Percentiles rank a stretch among this genome's conserved stretches.
These are phyloP conservation scores for Fusarium caatingaense DNA, from an alignment of 2,329 filamentous ascomycete species.

Conservation along the genomic window DNA sequence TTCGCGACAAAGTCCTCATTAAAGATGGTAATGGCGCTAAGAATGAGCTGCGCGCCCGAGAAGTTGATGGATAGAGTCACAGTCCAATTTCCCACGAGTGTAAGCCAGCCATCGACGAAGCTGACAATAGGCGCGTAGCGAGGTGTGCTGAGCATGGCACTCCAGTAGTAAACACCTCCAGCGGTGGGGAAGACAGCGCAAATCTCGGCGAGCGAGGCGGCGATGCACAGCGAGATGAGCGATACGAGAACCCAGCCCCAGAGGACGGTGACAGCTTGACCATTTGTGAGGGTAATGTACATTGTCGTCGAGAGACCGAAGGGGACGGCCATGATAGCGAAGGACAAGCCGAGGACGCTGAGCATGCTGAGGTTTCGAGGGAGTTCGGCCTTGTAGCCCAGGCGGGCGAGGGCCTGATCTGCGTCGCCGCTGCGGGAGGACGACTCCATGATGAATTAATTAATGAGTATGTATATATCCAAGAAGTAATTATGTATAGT, in stretches of 20 bases:
- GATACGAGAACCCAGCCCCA: slow-evolving; percentile 75
- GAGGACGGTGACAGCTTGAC: slow-evolving; percentile 77
- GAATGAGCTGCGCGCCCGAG: slow-evolving; percentile 74
- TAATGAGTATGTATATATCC: not conserved
- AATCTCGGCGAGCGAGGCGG: slow-evolving; percentile 78
- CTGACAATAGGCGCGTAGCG: slow-evolving; percentile 72
- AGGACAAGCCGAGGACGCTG: slow-evolving; percentile 61
- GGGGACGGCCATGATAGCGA: slow-evolving; percentile 64
- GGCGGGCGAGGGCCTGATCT: slow-evolving; percentile 58
- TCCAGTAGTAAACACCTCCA: slow-evolving; percentile 79
- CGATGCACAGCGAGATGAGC: slow-evolving; percentile 77
- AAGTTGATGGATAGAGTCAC: slow-evolving; percentile 78
- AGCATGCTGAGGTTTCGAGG: slow-evolving; percentile 63
- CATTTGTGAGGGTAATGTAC: slow-evolving; percentile 70
- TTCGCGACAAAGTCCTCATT: slow-evolving; percentile 68
- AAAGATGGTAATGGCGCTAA: slow-evolving; percentile 75
- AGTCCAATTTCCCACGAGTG: slow-evolving; percentile 77
- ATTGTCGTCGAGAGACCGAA: slow-evolving; percentile 63
- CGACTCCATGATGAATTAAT: slow-evolving; percentile 23
- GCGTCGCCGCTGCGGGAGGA: slow-evolving; percentile 45
- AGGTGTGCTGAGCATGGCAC: slow-evolving; percentile 71
- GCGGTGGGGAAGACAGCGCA: slow-evolving; percentile 72
- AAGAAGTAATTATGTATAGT: not conserved
- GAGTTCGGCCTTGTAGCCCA: slow-evolving; percentile 63
- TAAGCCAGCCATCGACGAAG: slow-evolving; percentile 81